phyloP scores from a whole-genome alignment of 108 stramenopile genomes.

The Aurantiochytrium sp. region DNA sequence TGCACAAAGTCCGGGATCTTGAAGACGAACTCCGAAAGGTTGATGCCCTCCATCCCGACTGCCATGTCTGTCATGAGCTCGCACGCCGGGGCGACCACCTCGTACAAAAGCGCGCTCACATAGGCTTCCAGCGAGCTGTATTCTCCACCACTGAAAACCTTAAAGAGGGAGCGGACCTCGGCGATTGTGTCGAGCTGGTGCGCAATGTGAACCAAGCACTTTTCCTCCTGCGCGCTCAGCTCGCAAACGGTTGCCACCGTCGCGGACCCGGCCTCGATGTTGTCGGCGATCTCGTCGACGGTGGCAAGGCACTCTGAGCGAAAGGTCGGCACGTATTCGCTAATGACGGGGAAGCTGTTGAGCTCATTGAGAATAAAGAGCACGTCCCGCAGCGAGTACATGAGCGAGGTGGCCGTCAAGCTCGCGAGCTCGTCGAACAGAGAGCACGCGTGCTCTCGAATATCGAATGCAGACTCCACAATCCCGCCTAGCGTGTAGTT shows the following conservation, averaged over 20 bases:
- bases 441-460: background rate
- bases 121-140: background rate
- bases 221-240: background rate
- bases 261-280: background rate
- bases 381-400: background rate
- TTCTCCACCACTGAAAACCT: background rate
- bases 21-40: background rate
- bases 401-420: background rate
- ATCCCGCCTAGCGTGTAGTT: background rate
- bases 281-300: background rate
- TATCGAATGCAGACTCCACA: background rate
- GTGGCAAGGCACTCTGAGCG: background rate
- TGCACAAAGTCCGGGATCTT: background rate
- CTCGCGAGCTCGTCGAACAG: background rate
- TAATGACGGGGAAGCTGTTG: background rate
- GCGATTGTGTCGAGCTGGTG: background rate
- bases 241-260: background rate
- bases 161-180: background rate
- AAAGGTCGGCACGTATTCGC: conserved; percentile 10
- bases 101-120: background rate
- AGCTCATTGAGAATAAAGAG: background rate
- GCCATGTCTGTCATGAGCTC: background rate
- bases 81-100: background rate
- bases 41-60: background rate
- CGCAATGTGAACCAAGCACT: background rate